These are phyloP conservation scores for Cinnamomum micranthum DNA, from an alignment of 164 flowering plant species.

Conservation along the genomic window DNA sequence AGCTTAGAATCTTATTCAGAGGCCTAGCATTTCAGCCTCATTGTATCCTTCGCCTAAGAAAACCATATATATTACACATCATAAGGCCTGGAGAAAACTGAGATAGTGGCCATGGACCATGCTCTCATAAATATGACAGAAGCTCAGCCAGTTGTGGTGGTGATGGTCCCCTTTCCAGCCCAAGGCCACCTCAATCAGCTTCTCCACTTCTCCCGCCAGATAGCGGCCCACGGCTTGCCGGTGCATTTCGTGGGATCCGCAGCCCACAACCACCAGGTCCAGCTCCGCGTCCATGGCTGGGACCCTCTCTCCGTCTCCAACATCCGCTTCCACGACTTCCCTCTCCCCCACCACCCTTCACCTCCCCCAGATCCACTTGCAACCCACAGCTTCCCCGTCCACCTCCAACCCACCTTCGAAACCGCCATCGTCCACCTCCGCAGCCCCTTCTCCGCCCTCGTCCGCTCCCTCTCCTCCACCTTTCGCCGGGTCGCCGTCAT, in stretches of 20 bases:
- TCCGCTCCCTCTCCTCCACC: constrained; percentile 27
- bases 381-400: constrained; percentile 42
- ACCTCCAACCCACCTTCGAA: constrained; percentile 43
- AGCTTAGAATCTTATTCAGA: too few relatives aligned
- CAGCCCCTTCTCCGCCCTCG: constrained; percentile 36
- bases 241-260: constrained; percentile 39
- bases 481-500: constrained; percentile 38
- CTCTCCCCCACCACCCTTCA: constrained; percentile 22
- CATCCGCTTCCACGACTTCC: constrained; percentile 52
- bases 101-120: not conserved
- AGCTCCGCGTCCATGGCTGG: constrained; percentile 38
- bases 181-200: constrained; percentile 70
- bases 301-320: constrained; percentile 18
- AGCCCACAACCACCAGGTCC: constrained; percentile 54
- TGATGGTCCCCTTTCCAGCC: constrained; percentile 55
- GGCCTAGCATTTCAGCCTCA: too few relatives aligned
- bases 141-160: constrained; percentile 29
- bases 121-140: not conserved
- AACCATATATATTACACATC: too few relatives aligned
- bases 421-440: constrained; percentile 38
- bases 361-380: constrained; percentile 44
- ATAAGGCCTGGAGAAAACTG: too few relatives aligned
- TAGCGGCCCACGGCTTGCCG: constrained; percentile 29
- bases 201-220: constrained; percentile 46
- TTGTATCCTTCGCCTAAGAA: too few relatives aligned